phyloP scores from a whole-genome alignment of 108 stramenopile species.

The Nitzschia sp. region DNA sequence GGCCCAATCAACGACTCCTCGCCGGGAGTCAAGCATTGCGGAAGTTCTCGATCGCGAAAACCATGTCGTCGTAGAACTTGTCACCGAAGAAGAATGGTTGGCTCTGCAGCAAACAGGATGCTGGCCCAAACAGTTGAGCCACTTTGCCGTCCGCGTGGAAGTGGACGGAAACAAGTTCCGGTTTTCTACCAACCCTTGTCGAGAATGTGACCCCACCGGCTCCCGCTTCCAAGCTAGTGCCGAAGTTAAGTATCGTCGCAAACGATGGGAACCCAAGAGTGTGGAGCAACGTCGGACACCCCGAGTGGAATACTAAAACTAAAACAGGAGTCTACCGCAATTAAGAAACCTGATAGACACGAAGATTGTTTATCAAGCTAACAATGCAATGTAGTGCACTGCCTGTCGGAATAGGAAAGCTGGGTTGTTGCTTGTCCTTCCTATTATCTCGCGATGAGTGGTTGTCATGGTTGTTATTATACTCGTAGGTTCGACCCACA shows the following conservation, averaged over 20 bases:
- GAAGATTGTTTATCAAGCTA: too few species aligned
- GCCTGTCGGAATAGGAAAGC: too few species aligned
- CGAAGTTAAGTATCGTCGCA: slow-evolving; percentile 29
- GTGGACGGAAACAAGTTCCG: slow-evolving; percentile 25
- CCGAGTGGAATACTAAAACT: slow-evolving; percentile 20
- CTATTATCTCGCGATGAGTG: too few species aligned
- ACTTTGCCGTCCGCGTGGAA: slow-evolving; percentile 26
- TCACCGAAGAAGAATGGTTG: slow-evolving; percentile 69
- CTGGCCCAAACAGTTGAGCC: slow-evolving; percentile 27
- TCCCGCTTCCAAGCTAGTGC: slow-evolving; percentile 25
- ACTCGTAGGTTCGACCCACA: too few species aligned
- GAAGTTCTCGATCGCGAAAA: slow-evolving; percentile 80
- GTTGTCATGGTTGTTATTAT: too few species aligned
- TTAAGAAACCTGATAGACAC: too few species aligned
- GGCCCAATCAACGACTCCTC: neutral
- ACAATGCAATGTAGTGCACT: too few species aligned
- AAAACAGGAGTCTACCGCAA: too few species aligned
- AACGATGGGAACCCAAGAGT: slow-evolving; percentile 29
- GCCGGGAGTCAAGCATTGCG: neutral
- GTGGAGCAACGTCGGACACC: slow-evolving; percentile 26
- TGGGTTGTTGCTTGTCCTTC: too few species aligned
- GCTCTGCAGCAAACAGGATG: slow-evolving; percentile 67
- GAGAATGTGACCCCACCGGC: slow-evolving; percentile 69
- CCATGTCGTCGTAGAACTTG: slow-evolving; percentile 72
- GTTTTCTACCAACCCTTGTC: slow-evolving; percentile 64